Base-by-base conservation (phyloP, 352 stramenopile species). In the Phytophthora pisi region DNA sequence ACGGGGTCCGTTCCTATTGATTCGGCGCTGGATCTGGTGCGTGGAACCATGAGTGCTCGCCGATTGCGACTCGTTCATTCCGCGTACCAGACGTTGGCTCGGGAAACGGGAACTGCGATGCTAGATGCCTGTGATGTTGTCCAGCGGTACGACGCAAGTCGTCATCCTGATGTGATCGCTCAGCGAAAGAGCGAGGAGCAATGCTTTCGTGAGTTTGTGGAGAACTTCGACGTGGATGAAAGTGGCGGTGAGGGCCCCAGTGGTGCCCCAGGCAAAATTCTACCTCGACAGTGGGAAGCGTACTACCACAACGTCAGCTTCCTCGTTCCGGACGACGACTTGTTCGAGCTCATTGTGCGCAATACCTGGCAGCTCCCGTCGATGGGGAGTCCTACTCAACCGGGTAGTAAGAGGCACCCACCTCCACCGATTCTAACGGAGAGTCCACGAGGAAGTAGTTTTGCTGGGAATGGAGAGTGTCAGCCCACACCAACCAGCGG, bases 281-380 rank as follows among this genome's bases (percentile, higher is more conserved):
- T 73, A 9, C 74, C 68, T 15, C 31, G 57, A 13, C 81, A 92
- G 51, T 92, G 81, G 81, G 73, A 86, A 58, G 68, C 90, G 18
- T 98, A 97, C 70, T 98, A 98, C 79, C 77, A 92, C 47, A 96
- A 96, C 60, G 78, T 98, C 4, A 91, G 84, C 57, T 93, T 92
- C 43, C 89, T 89, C 47, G 86, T 97, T 50, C 69, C 75, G 6
- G 82, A 93, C 76, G 92, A 97, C 71, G 88, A 97, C 38, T 93
- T 97, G 55, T 97, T 97, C 58, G 88, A 96, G 64, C 76, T 95
- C 28, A 88, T 97, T 64, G 73, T 97, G 36, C 85, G 89, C 61
- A 97, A 97, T 62, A 89, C 88, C 10, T 98, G 92, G 82, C 80
- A 86, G 46, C 75, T 91, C 9, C 61, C 61, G 9, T 42, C 50